Conservation (phyloP, 805 yeast species). For the Wickerhamiella azymoides region DNA sequence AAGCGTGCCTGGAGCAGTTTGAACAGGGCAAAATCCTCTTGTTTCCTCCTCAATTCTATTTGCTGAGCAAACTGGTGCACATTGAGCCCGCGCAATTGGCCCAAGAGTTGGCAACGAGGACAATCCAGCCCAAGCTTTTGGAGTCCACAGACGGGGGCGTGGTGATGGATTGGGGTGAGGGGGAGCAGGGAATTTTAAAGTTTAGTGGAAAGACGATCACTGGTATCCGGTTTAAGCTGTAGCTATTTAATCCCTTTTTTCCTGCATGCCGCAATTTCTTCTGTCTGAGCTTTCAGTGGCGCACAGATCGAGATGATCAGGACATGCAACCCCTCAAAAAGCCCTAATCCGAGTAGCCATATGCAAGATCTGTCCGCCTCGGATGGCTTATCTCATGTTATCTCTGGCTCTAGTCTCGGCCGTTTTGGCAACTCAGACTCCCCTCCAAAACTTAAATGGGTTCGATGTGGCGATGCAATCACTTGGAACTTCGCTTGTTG, state of each 20-base stretch:
- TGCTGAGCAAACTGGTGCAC: slow-evolving; percentile 14
- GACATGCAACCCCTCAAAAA: too few relatives aligned
- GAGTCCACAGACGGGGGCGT: slow-evolving; percentile 14
- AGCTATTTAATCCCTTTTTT: background rate
- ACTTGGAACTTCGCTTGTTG: background rate
- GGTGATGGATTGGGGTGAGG: slow-evolving; percentile 20
- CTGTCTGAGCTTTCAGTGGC: background rate
- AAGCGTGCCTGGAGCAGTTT: slow-evolving; percentile 16
- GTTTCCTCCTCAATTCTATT: slow-evolving; percentile 24
- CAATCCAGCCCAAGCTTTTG: slow-evolving; percentile 16
- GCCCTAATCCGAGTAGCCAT: too few relatives aligned
- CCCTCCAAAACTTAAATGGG: background rate
- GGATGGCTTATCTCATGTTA: background rate
- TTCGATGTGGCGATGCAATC: background rate
- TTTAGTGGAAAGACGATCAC: background rate
- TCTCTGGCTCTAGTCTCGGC: background rate
- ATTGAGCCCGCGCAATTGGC: slow-evolving; percentile 11
- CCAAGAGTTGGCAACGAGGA: slow-evolving; percentile 10
- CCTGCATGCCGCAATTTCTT: background rate
- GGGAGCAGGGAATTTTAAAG: slow-evolving; percentile 14
- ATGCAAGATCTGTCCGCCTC: background rate
- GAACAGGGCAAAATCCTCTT: slow-evolving; percentile 14
- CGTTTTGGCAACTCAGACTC: slow-evolving; percentile 2
- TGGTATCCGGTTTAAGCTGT: background rate
- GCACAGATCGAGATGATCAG: too few relatives aligned